These are phyloP conservation scores for Boeremia exigua DNA, from an alignment of 2,329 filamentous ascomycete species.

Conservation along the genomic window DNA sequence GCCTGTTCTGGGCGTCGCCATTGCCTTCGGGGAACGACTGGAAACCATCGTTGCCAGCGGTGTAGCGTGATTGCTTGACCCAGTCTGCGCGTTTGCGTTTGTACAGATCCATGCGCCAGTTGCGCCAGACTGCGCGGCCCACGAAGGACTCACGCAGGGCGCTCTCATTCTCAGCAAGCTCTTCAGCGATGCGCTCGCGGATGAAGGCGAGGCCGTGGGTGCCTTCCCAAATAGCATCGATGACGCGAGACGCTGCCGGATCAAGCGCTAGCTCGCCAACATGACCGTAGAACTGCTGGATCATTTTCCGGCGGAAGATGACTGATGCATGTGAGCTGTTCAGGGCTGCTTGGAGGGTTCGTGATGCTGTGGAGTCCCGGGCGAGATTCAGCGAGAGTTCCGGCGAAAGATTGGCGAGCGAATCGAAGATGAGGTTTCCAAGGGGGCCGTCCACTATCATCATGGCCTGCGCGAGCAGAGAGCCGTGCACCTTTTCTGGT, in stretches of 20 bases:
- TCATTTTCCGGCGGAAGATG: slow-evolving; percentile 68
- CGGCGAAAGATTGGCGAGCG: slow-evolving; percentile 59
- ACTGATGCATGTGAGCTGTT: slow-evolving; percentile 59
- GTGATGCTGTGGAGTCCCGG: slow-evolving; percentile 63
- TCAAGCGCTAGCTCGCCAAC: slow-evolving; percentile 67
- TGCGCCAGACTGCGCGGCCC: slow-evolving; percentile 73
- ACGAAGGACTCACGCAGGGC: slow-evolving; percentile 67
- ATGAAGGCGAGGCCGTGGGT: slow-evolving; percentile 70
- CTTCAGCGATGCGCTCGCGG: slow-evolving; percentile 70
- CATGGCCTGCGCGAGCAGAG: slow-evolving; percentile 80
- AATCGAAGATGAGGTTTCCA: slow-evolving; percentile 72
- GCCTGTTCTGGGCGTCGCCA: slow-evolving; percentile 31
- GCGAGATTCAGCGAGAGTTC: slow-evolving; percentile 65
- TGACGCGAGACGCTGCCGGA: slow-evolving; percentile 69
- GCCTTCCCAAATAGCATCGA: slow-evolving; percentile 70
- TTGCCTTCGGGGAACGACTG: slow-evolving; percentile 56
- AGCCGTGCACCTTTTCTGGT: slow-evolving; percentile 75
- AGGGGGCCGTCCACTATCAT: slow-evolving; percentile 74
- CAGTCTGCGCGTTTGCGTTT: slow-evolving; percentile 68
- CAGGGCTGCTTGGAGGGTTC: slow-evolving; percentile 69
- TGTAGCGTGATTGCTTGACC: slow-evolving; percentile 64
- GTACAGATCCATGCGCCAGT: slow-evolving; percentile 77
- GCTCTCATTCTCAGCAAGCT: slow-evolving; percentile 66
- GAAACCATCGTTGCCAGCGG: slow-evolving; percentile 59
- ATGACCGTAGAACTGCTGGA: slow-evolving; percentile 67